phyloP scores from a whole-genome alignment of 768 basidiomycete species.

The Tulasnella sp. region DNA sequence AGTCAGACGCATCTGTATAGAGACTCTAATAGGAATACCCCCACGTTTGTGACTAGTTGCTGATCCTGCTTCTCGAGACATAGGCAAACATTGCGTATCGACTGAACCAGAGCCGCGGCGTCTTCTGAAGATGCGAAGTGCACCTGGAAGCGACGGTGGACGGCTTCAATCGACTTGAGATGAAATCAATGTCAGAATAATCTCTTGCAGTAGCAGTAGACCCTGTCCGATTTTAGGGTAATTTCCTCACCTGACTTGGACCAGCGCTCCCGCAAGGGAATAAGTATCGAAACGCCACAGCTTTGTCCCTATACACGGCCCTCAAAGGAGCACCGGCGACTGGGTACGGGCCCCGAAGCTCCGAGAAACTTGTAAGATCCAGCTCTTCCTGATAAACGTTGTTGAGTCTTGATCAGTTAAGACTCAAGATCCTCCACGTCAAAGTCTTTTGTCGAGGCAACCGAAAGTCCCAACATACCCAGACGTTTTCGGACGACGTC shows the following conservation, averaged over 20 bases:
- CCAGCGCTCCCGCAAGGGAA: slow-evolving; percentile 21
- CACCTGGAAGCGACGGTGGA: slow-evolving; percentile 66
- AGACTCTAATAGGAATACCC: background rate
- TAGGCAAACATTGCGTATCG: slow-evolving; percentile 57
- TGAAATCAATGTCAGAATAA: background rate
- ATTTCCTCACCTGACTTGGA: slow-evolving; percentile 5
- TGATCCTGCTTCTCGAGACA: slow-evolving; percentile 48
- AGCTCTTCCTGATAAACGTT: slow-evolving; percentile 51
- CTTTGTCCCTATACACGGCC: slow-evolving; percentile 61
- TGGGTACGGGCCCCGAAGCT: slow-evolving; percentile 25
- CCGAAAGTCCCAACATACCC: background rate
- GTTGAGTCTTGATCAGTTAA: too few species aligned
- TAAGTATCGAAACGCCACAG: slow-evolving; percentile 67
- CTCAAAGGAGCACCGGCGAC: slow-evolving; percentile 60
- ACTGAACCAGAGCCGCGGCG: slow-evolving; percentile 46
- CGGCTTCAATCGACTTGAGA: slow-evolving; percentile 1
- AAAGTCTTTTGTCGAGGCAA: too few species aligned
- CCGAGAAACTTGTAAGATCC: slow-evolving; percentile 59
- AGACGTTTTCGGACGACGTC: background rate
- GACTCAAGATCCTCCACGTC: too few species aligned
- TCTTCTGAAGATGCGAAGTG: slow-evolving; percentile 43
- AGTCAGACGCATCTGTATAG: background rate
- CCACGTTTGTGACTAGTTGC: background rate
- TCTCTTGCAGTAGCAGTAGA: too few species aligned
- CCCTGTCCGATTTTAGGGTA: background rate